Base-by-base conservation (phyloP, 2,329 filamentous ascomycete genomes). In the Penicillium freii region DNA sequence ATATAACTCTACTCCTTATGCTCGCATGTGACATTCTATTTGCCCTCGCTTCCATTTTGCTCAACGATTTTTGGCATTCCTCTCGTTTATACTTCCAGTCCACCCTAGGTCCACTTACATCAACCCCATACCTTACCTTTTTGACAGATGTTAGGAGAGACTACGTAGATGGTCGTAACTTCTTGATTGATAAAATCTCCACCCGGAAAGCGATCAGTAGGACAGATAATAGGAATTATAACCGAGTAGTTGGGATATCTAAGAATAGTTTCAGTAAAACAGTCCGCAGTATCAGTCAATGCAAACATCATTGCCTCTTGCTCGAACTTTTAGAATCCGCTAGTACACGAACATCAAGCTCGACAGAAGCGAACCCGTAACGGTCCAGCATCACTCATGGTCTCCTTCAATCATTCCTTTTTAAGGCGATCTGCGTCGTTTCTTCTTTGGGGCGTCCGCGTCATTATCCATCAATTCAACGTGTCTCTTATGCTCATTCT, bases 401-500 rank as follows among this genome's bases (percentile, higher is more conserved):
- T 27, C 15, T n/a, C n/a, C 10, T 13, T 44, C 31, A n/a, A 21
- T 5, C 6, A 15, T 29, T 19, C 9, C 5, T 29, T 38, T 38
- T 29, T 10, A 51, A 15, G 53, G 34, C 21, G 31, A 45, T 46
- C 33, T 56, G 27, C 45, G 54, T 38, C 39, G 45, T 11, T 54
- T 65, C 21, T 38, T 53, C 17, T 38, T 58, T 15, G 19, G n/a
- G n/a, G 53, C n/a, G 21, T 47, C 54, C 17, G 34, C 17, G 9
- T 38, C 57, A 17, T 58, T 49, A 4, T 45, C 45, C 40, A 36
- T 17, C 27, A n/a, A 17, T 15, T 54, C 57, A 21, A 38, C 43
- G n/a, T 36, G 19, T 21, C 54, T 56, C 23, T 56, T 62, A 21
- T 44, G 8, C 13, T 51, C 60, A 29, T 51, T 25, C 6, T 46